Conservation (phyloP, 208 protist species). For the Acanthamoeba lenticulata region DNA sequence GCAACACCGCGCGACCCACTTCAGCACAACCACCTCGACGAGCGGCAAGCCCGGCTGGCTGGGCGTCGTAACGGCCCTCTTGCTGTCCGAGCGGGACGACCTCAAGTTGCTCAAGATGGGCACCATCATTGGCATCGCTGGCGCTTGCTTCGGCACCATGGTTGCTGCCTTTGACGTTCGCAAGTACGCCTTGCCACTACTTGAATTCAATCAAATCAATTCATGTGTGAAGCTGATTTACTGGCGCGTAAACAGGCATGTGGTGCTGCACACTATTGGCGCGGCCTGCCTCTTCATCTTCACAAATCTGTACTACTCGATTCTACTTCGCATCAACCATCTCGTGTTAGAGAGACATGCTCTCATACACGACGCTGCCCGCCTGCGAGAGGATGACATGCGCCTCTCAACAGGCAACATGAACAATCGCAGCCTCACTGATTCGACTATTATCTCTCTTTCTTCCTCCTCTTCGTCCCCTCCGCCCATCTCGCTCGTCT, state of each 20-base stretch:
- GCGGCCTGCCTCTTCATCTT: constrained; percentile 33
- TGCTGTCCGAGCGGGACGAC: constrained; percentile 3
- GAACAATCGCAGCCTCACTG: not conserved
- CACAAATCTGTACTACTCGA: constrained; percentile 33
- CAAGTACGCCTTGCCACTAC: not conserved
- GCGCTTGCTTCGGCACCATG: constrained; percentile 36
- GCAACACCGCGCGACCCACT: not conserved
- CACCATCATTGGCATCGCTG: constrained; percentile 30
- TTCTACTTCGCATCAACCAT: constrained; percentile 18
- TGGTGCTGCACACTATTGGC: constrained; percentile 6
- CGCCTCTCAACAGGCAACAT: not conserved
- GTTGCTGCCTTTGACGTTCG: constrained; percentile 14
- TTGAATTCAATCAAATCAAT: too few relatives aligned
- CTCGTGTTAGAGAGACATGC: not conserved
- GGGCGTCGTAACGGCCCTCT: not conserved
- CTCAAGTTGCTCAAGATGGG: constrained; percentile 35
- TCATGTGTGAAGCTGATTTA: too few relatives aligned
- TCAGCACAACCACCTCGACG: not conserved
- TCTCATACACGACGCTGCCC: not conserved
- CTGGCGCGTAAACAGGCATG: too few relatives aligned
- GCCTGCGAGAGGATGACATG: not conserved
- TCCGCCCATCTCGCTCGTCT: not conserved
- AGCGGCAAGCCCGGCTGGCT: not conserved
- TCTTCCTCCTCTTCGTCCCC: not conserved
- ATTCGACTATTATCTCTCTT: not conserved